Base-by-base conservation (phyloP, 2,329 filamentous ascomycete species). In the Allantophomopsis cytisporea region DNA sequence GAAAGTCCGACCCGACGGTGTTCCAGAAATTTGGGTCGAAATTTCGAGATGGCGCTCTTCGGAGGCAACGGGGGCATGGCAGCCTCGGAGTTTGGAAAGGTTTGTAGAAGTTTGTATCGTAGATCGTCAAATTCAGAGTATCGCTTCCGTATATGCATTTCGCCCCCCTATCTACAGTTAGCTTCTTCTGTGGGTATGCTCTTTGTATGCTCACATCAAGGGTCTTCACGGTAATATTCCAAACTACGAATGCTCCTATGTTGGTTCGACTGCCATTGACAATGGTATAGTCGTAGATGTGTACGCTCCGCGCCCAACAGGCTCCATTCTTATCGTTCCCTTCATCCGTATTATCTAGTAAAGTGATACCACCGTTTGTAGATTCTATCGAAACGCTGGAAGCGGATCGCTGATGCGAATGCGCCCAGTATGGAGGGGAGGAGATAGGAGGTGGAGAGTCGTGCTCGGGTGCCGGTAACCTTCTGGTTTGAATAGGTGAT, bases 121-220 rank as follows among this genome's bases (percentile, higher is more conserved):
- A 98, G 71, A 41, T 83, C 76, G 57, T 93, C 86, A 54, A 96
- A 96, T 57, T 96, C 89, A 0, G 88, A 95, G 60, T 95, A 96
- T 56, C 88, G 71, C 55, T 80, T 80, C 42, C 74, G 65, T 46
- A 80, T 73, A 44, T 70, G 68, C 62, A 80, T 76, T 36, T 63
- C 67, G 43, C 70, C 69, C 33, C 75, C 73, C 73, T 78, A 45
- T 40, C 31, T 5, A 28, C 23, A 10, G 10, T 28, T 8, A 28
- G 23, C 23, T 10, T 10, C 11, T 10, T 10, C 23, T 8, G 10
- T 3, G 8, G 11, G 23, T 3, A 12, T 28, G 10, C 8, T 28
- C 23, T 8, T 28, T 28, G 8, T 28, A 8, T 28, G 11, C 23
- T 28, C 56, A 88, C 86, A 59, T 77, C 81, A 38, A 96, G 64